Percentiles rank a stretch among this genome's conserved stretches.
Evolutionary conservation across 208 protist species (phyloP).

Genomic region (Wallacemonas sp.): DNA sequence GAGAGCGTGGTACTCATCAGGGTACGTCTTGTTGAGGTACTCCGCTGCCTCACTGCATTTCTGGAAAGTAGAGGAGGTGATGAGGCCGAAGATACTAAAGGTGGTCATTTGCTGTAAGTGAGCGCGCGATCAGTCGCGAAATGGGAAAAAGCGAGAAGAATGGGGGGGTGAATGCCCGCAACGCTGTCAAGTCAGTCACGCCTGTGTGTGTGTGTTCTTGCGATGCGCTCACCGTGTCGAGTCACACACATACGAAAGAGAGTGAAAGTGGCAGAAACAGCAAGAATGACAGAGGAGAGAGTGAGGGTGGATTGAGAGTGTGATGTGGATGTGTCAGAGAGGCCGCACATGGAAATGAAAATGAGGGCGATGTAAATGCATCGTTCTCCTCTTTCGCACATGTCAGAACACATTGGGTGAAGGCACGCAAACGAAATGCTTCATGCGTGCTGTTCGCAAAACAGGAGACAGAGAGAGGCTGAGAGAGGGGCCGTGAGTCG

Average conservation of each 20-base stretch:
- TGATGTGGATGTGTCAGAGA: too few relatives aligned
- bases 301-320: too few relatives aligned
- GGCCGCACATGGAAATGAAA: too few relatives aligned
- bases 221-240: too few relatives aligned
- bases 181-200: too few relatives aligned
- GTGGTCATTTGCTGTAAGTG: constrained; percentile 17
- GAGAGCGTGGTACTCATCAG: constrained; percentile 48
- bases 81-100: constrained; percentile 66
- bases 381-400: background rate
- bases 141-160: constrained; percentile 25
- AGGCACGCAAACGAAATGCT: too few relatives aligned
- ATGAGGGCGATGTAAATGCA: background rate
- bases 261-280: background rate
- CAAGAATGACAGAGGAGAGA: constrained; percentile 2
- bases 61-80: constrained; percentile 60
- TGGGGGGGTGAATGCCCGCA: background rate
- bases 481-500: too few relatives aligned
- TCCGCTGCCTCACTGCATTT: constrained; percentile 70
- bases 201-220: too few relatives aligned
- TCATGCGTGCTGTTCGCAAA: too few relatives aligned
- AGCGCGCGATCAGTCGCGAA: too few relatives aligned
- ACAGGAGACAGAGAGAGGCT: too few relatives aligned
- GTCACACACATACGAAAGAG: too few relatives aligned
- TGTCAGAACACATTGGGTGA: background rate
- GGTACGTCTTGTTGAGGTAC: constrained; percentile 59